Base-by-base conservation (phyloP, 2,329 filamentous ascomycete species). In the Magnaporthiopsis incrustans region DNA sequence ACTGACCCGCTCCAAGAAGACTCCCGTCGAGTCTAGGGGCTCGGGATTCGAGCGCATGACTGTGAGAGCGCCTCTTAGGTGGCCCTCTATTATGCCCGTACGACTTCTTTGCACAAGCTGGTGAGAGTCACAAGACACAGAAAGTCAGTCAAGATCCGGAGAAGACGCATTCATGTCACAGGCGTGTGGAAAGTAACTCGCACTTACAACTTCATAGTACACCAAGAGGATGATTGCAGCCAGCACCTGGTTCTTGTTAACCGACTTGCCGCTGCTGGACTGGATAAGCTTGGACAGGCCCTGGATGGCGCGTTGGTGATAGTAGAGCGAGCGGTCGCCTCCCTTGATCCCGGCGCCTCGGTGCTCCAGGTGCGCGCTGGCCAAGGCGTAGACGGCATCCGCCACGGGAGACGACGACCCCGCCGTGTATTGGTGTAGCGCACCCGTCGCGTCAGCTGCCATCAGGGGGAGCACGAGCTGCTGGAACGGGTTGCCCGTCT, bases 321-420 rank as follows among this genome's bases (percentile, higher is more conserved):
- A 87, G 66, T 80, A 80, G 1, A 86, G 73, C 50, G 84, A 85
- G 68, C 81, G 82, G 68, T 87, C 83, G 26, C 75, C 72, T 27
- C 80, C 81, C 32, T 57, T 27, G n/a, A 44, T 12, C 32, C 80
- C 74, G 7, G 84, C 75, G 2, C 82, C 83, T 32, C 83, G 76
- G 61, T 84, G 91, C 68, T 94, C 89, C 65, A 96, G 78, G 72
- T 97, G 95, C 65, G 92, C 94, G 64, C 89, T 90, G 0, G 91
- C 86, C 10, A 97, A 78, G 0, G 92, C 92, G 65, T 91, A 92
- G 66, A 97, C 89, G 12, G 92, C 91, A 71, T 95, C 91, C 73
- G 90, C 89, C 4, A 97, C 81, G 1, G 84, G 81, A 0, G 77
- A 77, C 69, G 83, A 85, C 58, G 72, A 77, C 61, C 81, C 77